Conservation (phyloP, 2,329 filamentous ascomycete genomes). For the Aspergillus sp. region DNA sequence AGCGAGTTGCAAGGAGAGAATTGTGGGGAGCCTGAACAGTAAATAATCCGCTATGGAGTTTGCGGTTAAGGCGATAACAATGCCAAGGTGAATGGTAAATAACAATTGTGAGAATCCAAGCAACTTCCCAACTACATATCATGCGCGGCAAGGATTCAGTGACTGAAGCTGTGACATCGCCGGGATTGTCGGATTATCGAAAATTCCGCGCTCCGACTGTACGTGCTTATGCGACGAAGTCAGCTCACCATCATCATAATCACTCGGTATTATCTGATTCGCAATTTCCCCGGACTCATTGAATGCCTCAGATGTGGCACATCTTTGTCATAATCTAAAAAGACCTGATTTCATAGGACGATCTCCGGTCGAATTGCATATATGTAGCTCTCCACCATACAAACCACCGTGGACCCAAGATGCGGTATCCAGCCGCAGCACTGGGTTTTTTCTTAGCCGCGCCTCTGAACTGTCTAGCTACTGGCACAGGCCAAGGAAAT, state of each 20-base stretch:
- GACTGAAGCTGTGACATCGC: slow-evolving; percentile 5
- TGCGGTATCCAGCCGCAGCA: too few relatives aligned
- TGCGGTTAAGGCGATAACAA: not conserved
- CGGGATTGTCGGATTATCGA: slow-evolving; percentile 12
- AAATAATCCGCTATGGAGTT: not conserved
- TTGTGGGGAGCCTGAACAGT: not conserved
- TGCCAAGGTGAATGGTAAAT: not conserved
- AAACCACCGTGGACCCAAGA: too few relatives aligned
- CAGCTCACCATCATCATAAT: not conserved
- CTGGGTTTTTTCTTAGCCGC: too few relatives aligned
- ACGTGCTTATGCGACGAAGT: not conserved
- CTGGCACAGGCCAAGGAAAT: too few relatives aligned
- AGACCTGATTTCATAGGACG: too few relatives aligned
- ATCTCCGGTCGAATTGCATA: too few relatives aligned
- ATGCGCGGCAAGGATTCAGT: not conserved
- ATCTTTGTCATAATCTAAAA: not conserved
- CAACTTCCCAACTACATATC: not conserved
- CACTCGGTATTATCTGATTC: not conserved
- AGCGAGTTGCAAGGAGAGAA: not conserved
- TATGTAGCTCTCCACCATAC: too few relatives aligned
- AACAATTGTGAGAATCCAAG: not conserved
- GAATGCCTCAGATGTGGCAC: not conserved
- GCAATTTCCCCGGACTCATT: not conserved
- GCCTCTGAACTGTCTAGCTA: too few relatives aligned
- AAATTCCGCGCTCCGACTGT: slow-evolving; percentile 10